phyloP scores from a whole-genome alignment of 2,329 filamentous ascomycete genomes.

The Aspergillus intermedius region DNA sequence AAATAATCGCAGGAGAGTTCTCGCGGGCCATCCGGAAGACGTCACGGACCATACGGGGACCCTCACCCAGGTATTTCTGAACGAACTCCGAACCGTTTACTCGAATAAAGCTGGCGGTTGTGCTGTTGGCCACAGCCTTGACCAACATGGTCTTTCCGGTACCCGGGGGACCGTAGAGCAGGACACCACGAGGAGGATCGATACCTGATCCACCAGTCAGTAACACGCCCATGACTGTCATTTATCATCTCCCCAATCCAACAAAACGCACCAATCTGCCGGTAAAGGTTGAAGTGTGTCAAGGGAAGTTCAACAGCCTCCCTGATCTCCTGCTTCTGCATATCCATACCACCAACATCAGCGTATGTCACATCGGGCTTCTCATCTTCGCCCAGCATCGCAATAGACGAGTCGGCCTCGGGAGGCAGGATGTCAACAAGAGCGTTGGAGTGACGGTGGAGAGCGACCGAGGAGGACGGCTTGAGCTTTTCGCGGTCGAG shows the following conservation, averaged over 20 bases:
- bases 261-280: slow-evolving; percentile 69
- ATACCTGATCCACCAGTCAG: slow-evolving; percentile 50
- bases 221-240: neutral
- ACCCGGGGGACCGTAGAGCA: slow-evolving; percentile 92
- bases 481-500: slow-evolving; percentile 97
- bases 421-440: slow-evolving; percentile 98
- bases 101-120: slow-evolving; percentile 95
- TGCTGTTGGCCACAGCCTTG: slow-evolving; percentile 97
- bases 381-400: slow-evolving; percentile 93
- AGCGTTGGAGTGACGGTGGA: slow-evolving; percentile 96
- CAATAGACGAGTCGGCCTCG: slow-evolving; percentile 96
- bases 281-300: slow-evolving; percentile 97
- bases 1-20: slow-evolving; percentile 97
- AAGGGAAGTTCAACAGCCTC: slow-evolving; percentile 95
- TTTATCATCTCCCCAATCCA: neutral
- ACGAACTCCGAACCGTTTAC: slow-evolving; percentile 98
- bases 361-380: slow-evolving; percentile 98
- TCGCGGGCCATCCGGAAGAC: slow-evolving; percentile 98
- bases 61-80: slow-evolving; percentile 96
- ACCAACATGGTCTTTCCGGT: slow-evolving; percentile 97
- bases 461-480: slow-evolving; percentile 92
- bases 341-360: slow-evolving; percentile 94
- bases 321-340: slow-evolving; percentile 99
- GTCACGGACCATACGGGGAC: slow-evolving; percentile 96
- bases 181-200: slow-evolving; percentile 90